Evolutionary conservation across 345 rosid species (phyloP).

Genomic region (Cardiospermum halicacabum): DNA sequence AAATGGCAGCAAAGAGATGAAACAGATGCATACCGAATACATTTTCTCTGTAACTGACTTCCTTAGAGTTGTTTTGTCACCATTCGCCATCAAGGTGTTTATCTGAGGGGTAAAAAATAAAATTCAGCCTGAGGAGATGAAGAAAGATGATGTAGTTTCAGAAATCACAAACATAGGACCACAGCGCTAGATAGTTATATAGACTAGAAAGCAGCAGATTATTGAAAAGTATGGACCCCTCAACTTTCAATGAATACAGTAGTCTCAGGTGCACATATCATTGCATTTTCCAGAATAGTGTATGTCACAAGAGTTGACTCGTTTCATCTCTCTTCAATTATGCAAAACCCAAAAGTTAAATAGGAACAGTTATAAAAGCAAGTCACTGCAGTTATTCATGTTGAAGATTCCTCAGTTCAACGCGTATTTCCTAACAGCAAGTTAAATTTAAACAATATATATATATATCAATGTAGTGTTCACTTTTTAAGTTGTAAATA

Average conservation of each 20-base stretch:
- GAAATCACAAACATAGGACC: neutral
- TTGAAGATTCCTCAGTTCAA: neutral
- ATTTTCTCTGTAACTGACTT: constrained; percentile 81
- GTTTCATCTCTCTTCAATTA: neutral
- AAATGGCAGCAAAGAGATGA: constrained; percentile 1
- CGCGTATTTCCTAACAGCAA: neutral
- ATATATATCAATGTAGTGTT: neutral
- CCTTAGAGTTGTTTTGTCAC: constrained; percentile 70
- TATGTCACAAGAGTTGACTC: neutral
- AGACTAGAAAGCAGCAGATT: too few species aligned
- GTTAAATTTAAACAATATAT: neutral
- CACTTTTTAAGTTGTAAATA: neutral
- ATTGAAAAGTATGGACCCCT: neutral
- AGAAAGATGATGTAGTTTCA: neutral
- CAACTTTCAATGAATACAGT: neutral
- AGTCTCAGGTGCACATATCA: neutral
- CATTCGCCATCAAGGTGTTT: constrained; percentile 60
- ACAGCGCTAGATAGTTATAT: constrained; percentile 1
- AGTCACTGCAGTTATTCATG: neutral
- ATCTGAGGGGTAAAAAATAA: constrained; percentile 48
- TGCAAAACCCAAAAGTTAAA: neutral
- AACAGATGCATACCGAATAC: constrained; percentile 74
- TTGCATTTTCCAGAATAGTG: neutral
- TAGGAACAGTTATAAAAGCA: neutral
- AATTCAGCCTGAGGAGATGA: constrained; percentile 8